Conservation (phyloP, 1,284 basidiomycete genomes). For the Omphalotus olearius region DNA sequence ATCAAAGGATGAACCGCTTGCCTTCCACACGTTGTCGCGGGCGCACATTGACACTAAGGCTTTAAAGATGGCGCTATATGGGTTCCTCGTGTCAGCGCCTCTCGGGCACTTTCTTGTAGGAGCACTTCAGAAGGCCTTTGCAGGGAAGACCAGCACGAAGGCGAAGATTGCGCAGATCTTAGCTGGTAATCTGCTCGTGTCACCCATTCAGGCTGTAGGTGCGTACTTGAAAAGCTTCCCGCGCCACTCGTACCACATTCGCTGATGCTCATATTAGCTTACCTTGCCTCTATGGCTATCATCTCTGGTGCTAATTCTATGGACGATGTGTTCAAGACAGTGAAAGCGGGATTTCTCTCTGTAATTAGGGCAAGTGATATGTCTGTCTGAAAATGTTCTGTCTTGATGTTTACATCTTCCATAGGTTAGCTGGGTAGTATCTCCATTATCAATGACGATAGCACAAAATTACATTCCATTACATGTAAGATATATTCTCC, state of each 20-base stretch:
- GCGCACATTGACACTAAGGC: constrained; percentile 62
- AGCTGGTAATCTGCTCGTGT: constrained; percentile 73
- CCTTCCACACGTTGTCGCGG: constrained; percentile 49
- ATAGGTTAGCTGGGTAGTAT: constrained; percentile 70
- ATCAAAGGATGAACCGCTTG: constrained; percentile 48
- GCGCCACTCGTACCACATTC: not conserved
- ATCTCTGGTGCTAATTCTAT: constrained; percentile 77
- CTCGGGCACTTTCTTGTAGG: constrained; percentile 74
- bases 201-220: constrained; percentile 76
- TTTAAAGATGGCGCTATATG: constrained; percentile 81
- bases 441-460: constrained; percentile 65
- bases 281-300: constrained; percentile 77
- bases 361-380: constrained; percentile 59
- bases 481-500: constrained; percentile 38
- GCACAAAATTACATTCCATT: constrained; percentile 75
- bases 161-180: constrained; percentile 75
- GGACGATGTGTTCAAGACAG: constrained; percentile 64
- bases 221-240: constrained; percentile 25
- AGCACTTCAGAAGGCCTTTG: constrained; percentile 70
- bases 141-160: constrained; percentile 64
- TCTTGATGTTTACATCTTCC: not conserved
- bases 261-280: constrained; percentile 30
- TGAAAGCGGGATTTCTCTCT: constrained; percentile 71
- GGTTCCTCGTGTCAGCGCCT: constrained; percentile 83
- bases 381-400: not conserved